These are phyloP conservation scores for Scenedesmus sp. DNA, from an alignment of 163 green algal genomes.

Conservation along the genomic window DNA sequence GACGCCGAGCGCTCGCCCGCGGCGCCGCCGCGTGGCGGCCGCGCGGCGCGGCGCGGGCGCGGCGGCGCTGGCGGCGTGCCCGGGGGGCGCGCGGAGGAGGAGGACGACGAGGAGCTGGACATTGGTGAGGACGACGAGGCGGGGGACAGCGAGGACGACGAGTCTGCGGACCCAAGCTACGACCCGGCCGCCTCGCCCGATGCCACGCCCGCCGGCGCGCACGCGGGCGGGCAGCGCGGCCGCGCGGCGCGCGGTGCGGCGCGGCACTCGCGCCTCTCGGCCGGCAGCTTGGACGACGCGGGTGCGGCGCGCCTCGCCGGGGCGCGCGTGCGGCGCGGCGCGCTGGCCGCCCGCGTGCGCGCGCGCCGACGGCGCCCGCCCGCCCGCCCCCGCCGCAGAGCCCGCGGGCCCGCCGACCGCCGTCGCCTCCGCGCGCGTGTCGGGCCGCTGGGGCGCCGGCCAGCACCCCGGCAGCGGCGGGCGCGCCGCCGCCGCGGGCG, in stretches of 20 bases:
- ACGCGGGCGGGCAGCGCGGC: not conserved
- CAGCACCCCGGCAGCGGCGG: not conserved
- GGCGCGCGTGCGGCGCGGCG: too few relatives aligned
- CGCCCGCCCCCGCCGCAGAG: too few relatives aligned
- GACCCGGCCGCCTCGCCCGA: conserved; percentile 16
- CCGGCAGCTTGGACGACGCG: too few relatives aligned
- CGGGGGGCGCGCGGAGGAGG: not conserved
- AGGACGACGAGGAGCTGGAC: conserved; percentile 6
- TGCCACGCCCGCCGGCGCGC: conserved; percentile 5
- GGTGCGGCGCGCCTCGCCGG: too few relatives aligned
- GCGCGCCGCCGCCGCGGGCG: not conserved
- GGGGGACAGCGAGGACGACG: conserved; percentile 18
- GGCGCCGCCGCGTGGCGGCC: not conserved
- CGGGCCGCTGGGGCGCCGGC: conserved; percentile 12
- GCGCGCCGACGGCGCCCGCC: too few relatives aligned
- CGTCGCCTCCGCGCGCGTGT: conserved; percentile 3
- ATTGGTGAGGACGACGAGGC: too few relatives aligned
- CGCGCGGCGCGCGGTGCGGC: not conserved
- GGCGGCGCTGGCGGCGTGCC: not conserved
- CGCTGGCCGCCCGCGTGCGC: too few relatives aligned
- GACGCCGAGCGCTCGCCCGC: not conserved
- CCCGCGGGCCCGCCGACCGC: too few relatives aligned
- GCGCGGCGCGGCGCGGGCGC: not conserved
- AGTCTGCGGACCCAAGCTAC: conserved; percentile 33
- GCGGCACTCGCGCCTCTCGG: conserved; percentile 6